Conservation (phyloP, 441 rosid genomes). For the Adansonia rubrostipa region DNA sequence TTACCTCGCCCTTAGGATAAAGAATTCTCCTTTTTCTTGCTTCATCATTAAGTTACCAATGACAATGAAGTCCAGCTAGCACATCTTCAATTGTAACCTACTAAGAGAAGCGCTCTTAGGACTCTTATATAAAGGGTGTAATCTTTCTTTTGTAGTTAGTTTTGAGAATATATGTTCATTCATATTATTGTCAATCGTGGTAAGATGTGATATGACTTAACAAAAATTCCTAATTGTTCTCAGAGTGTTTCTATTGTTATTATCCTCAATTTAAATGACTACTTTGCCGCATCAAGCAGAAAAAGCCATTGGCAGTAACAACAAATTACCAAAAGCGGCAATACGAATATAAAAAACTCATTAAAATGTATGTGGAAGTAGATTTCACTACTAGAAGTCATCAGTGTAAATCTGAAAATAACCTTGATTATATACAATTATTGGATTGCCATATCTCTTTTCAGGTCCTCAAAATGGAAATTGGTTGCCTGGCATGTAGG, state of each 20-base stretch:
- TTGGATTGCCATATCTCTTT: constrained; percentile 90
- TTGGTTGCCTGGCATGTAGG: constrained; percentile 92
- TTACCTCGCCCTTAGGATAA: too few species aligned
- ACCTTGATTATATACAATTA: constrained; percentile 95
- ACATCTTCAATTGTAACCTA: constrained; percentile 1
- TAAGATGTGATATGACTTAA: neutral
- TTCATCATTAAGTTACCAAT: neutral
- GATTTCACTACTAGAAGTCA: neutral
- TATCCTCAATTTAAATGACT: constrained; percentile 2
- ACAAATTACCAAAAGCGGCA: neutral
- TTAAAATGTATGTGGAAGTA: neutral
- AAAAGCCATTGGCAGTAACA: neutral
- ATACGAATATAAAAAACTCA: neutral
- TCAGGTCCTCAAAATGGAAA: constrained; percentile 90
- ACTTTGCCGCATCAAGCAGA: neutral
- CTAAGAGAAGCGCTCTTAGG: neutral
- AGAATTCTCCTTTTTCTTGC: too few species aligned
- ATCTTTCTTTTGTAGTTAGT: neutral
- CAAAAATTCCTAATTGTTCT: constrained; percentile 12
- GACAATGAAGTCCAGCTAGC: neutral
- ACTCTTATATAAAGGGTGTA: neutral
- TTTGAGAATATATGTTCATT: neutral
- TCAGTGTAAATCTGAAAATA: constrained; percentile 24
- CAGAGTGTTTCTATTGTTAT: neutral
- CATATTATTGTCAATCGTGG: neutral